phyloP scores from a whole-genome alignment of 208 protist genomes.

The Trypanosomatidae sp. region DNA sequence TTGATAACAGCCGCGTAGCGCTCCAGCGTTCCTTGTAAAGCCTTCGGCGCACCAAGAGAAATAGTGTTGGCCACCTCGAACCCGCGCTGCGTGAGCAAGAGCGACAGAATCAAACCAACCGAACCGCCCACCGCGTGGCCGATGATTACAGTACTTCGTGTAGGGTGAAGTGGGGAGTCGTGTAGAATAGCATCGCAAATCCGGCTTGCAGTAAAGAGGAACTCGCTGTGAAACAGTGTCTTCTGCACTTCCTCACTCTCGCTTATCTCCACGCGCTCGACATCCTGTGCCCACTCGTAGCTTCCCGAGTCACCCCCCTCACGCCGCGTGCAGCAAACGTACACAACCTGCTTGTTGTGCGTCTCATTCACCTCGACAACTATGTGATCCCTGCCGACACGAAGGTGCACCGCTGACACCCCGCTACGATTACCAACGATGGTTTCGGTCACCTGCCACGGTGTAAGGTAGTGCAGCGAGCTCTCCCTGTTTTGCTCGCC shows the following conservation, averaged over 20 bases:
- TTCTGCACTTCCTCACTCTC: constrained; percentile 74
- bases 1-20: constrained; percentile 67
- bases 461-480: constrained; percentile 39
- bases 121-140: constrained; percentile 81
- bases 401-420: constrained; percentile 72
- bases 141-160: constrained; percentile 73
- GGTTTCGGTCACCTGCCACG: constrained; percentile 71
- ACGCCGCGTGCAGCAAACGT: constrained; percentile 49
- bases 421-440: constrained; percentile 71
- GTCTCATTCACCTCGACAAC: constrained; percentile 83
- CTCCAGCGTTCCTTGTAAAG: constrained; percentile 57
- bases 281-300: constrained; percentile 64
- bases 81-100: constrained; percentile 57
- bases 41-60: constrained; percentile 74
- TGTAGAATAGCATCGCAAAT: constrained; percentile 60
- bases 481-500: constrained; percentile 28
- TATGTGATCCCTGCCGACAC: constrained; percentile 60
- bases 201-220: constrained; percentile 43
- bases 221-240: constrained; percentile 70
- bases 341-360: constrained; percentile 84
- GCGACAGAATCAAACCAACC: constrained; percentile 49
- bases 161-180: constrained; percentile 71
- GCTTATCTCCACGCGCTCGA: constrained; percentile 69
- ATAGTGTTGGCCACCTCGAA: constrained; percentile 78
- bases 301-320: constrained; percentile 31